phyloP scores from a whole-genome alignment of 495 filamentous ascomycete genomes.

The Trichoderma gamsii region DNA sequence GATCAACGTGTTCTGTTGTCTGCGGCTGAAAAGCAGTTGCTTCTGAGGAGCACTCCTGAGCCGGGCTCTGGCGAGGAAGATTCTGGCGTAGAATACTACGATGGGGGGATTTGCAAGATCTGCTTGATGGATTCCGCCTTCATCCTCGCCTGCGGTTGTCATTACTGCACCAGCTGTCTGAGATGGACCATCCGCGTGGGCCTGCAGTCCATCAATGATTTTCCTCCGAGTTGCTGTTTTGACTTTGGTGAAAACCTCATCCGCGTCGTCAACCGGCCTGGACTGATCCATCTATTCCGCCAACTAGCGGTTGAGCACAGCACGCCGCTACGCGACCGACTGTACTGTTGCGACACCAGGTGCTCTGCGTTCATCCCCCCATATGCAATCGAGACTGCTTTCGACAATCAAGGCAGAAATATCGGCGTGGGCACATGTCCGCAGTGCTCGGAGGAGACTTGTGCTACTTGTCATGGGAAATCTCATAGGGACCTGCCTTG shows the following conservation, averaged over 20 bases:
- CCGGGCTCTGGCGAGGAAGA: neutral
- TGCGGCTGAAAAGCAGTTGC: neutral
- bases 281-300: neutral
- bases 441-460: slow-evolving; percentile 33
- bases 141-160: neutral
- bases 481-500: slow-evolving; percentile 25
- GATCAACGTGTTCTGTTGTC: neutral
- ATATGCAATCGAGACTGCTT: slow-evolving; percentile 23
- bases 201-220: neutral
- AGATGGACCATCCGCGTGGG: neutral
- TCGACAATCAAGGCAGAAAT: neutral
- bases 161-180: slow-evolving; percentile 6
- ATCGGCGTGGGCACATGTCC: slow-evolving; percentile 28
- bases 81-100: too few species aligned
- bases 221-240: neutral
- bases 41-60: neutral
- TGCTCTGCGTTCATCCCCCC: slow-evolving; percentile 39
- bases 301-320: neutral
- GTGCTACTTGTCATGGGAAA: slow-evolving; percentile 34
- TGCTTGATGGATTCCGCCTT: neutral
- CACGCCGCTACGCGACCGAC: neutral
- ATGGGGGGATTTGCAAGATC: neutral
- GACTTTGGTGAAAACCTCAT: neutral
- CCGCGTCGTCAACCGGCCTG: neutral
- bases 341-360: slow-evolving; percentile 33